Conservation (phyloP, 257 asterid species). For the Haberlea rhodopensis region DNA sequence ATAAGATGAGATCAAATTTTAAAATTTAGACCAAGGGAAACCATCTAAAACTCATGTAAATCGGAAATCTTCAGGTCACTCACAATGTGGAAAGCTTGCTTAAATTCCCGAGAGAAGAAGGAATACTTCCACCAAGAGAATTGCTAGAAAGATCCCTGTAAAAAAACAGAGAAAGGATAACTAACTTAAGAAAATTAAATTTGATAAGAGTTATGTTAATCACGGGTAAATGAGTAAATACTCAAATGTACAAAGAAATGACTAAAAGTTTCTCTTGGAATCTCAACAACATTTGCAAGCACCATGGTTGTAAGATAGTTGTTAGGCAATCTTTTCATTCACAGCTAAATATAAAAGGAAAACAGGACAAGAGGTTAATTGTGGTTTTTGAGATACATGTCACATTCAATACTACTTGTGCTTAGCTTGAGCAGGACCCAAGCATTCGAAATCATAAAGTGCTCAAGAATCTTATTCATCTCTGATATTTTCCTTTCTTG, state of each 20-base stretch:
- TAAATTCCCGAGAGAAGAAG: conserved; percentile 81
- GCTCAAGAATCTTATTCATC: background rate
- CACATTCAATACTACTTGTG: background rate
- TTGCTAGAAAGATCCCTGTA: conserved; percentile 95
- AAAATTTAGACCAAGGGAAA: conserved; percentile 26
- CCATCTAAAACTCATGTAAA: conserved; percentile 16
- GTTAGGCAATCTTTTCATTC: no score
- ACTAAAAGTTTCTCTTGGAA: no score
- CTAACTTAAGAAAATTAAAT: no score
- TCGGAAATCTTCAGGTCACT: conserved; percentile 37
- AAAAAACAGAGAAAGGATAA: background rate
- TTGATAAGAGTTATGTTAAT: no score
- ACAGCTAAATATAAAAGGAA: no score
- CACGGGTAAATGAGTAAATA: no score
- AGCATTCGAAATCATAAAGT: no score
- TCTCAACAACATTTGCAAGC: no score
- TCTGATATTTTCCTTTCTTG: background rate
- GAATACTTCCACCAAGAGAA: conserved; percentile 89
- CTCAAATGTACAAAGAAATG: no score
- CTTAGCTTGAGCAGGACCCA: background rate
- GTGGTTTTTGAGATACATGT: background rate
- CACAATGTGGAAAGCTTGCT: conserved; percentile 69
- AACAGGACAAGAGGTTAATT: background rate
- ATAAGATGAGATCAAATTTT: conserved; percentile 28
- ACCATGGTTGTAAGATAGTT: no score